These are phyloP conservation scores for Phragmites australis DNA, from an alignment of 176 grass and related monocot species.

Conservation along the genomic window DNA sequence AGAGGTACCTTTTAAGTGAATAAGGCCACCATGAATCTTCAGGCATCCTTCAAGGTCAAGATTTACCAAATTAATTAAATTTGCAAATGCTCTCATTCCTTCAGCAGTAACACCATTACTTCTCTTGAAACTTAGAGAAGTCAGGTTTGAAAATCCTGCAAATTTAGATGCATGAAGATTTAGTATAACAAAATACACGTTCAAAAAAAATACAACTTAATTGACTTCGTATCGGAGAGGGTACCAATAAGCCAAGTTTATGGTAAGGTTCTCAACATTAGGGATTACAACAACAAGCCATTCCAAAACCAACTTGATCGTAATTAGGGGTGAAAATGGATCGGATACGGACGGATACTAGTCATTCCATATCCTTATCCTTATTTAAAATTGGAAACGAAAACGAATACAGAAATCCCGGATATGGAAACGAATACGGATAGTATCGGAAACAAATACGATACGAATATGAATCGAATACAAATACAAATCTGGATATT, in stretches of 20 bases:
- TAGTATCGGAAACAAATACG: too few relatives aligned
- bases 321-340: too few relatives aligned
- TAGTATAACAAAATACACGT: conserved; percentile 18
- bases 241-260: conserved; percentile 1
- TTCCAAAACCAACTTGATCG: not conserved
- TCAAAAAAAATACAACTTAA: not conserved
- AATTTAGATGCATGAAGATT: conserved; percentile 23
- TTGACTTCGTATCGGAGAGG: not conserved
- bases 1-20: conserved; percentile 80
- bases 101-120: conserved; percentile 67
- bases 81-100: conserved; percentile 67
- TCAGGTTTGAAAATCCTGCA: conserved; percentile 78
- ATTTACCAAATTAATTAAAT: conserved; percentile 80
- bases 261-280: not conserved
- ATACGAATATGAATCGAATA: too few relatives aligned
- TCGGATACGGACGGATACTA: too few relatives aligned
- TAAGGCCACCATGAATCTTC: conserved; percentile 73
- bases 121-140: conserved; percentile 84
- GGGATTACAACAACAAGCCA: not conserved
- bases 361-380: too few relatives aligned
- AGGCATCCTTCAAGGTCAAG: conserved; percentile 86
- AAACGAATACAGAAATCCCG: too few relatives aligned
- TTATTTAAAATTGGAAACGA: too few relatives aligned
- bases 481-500: too few relatives aligned
- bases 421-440: too few relatives aligned